phyloP scores from a whole-genome alignment of 352 stramenopile species.

The Phytopythium oedochilum region DNA sequence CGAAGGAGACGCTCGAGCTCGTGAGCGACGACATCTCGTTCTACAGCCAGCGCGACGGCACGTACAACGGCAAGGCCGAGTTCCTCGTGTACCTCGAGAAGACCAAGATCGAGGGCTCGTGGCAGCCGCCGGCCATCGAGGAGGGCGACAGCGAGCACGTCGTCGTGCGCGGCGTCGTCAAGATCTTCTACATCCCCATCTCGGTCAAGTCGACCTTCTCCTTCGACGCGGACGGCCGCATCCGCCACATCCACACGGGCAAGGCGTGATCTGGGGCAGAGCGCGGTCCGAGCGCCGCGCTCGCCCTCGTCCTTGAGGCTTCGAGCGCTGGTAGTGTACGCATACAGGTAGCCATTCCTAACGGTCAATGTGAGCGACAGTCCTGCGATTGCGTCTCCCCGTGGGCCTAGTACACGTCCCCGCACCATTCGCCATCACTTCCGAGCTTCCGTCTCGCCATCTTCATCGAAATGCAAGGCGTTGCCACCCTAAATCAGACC shows the following conservation, averaged over 20 bases:
- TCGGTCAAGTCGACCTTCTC: slow-evolving; percentile 44
- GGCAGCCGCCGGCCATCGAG: slow-evolving; percentile 32
- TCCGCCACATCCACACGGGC: slow-evolving; percentile 43
- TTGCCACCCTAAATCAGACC: background rate
- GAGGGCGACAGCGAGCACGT: slow-evolving; percentile 41
- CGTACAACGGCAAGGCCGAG: slow-evolving; percentile 35
- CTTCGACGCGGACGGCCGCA: slow-evolving; percentile 32
- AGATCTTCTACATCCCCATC: slow-evolving; percentile 49
- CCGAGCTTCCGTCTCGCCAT: background rate
- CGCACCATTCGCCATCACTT: background rate
- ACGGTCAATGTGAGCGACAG: background rate
- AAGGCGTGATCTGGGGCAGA: slow-evolving; percentile 29
- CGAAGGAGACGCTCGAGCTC: slow-evolving; percentile 32
- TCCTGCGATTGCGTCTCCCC: background rate
- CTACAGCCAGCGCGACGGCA: slow-evolving; percentile 45
- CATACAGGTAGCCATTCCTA: background rate
- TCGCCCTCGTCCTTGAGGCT: no score
- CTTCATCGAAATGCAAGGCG: background rate
- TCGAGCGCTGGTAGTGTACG: background rate
- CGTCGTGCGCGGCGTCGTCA: slow-evolving; percentile 41
- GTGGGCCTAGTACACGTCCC: no score
- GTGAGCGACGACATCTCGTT: slow-evolving; percentile 51
- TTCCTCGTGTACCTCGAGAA: slow-evolving; percentile 46
- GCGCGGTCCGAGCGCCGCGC: no score
- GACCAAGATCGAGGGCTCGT: slow-evolving; percentile 42